A percentile compares a stretch with the other conserved stretches of the same genome.
Evolutionary conservation across 495 filamentous ascomycete genomes (phyloP).

Genomic region (Lepraria neglecta): DNA sequence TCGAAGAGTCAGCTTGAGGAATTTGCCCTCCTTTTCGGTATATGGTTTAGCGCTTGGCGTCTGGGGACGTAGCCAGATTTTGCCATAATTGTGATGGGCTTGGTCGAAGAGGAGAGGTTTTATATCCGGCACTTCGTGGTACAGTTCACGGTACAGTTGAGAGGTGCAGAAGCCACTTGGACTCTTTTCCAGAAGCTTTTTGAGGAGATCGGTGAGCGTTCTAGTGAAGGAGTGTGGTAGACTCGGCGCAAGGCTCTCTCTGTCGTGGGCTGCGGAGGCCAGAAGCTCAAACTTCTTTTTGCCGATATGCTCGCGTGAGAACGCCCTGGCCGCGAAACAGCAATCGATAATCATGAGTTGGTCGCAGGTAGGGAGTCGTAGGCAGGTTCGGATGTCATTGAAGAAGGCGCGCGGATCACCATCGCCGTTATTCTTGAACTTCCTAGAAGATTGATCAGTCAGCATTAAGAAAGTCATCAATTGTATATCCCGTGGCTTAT

Average conservation of each 20-base stretch:
- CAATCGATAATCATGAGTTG: constrained; percentile 30
- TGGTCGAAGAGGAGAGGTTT: constrained; percentile 28
- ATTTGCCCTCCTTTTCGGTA: constrained; percentile 6
- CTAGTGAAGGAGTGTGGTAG: constrained; percentile 26
- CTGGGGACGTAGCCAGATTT: constrained; percentile 27
- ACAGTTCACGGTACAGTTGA: constrained; percentile 26
- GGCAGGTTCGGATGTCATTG: constrained; percentile 24
- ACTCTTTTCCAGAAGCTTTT: constrained; percentile 16
- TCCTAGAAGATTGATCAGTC: constrained; percentile 14
- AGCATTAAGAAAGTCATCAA: neutral
- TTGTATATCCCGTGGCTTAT: no score
- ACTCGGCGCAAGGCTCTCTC: constrained; percentile 9
- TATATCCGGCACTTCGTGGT: constrained; percentile 15
- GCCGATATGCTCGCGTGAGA: constrained; percentile 18
- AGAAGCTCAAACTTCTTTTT: constrained; percentile 30
- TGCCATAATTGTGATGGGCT: constrained; percentile 20
- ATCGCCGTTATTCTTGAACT: constrained; percentile 14
- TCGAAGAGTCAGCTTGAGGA: constrained; percentile 26
- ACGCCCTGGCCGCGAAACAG: constrained; percentile 27
- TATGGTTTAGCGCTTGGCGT: neutral
- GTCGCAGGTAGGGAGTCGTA: constrained; percentile 27
- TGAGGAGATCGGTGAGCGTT: constrained; percentile 15
- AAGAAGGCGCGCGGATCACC: constrained; percentile 28
- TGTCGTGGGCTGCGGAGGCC: constrained; percentile 20
- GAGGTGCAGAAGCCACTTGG: constrained; percentile 25